These are phyloP conservation scores for Fraxinus sp. DNA, from an alignment of 305 asterid species.

Conservation along the genomic window DNA sequence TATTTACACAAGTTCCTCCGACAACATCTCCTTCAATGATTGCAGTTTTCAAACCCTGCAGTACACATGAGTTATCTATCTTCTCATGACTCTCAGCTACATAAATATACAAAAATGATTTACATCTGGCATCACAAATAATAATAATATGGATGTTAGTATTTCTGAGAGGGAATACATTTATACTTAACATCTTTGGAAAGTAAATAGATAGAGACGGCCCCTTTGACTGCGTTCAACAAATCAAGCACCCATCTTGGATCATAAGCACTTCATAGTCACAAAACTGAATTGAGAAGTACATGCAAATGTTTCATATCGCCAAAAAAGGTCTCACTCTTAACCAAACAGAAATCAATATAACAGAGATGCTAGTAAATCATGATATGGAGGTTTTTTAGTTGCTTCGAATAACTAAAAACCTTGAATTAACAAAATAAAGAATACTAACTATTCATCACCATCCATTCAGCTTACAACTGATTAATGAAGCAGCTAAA, in stretches of 20 bases:
- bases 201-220: neutral
- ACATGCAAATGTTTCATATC: neutral
- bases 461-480: neutral
- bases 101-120: slow-evolving; percentile 17
- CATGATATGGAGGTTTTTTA: slow-evolving; percentile 2
- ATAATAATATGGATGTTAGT: slow-evolving; percentile 12
- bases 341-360: slow-evolving; percentile 7
- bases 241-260: neutral
- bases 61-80: slow-evolving; percentile 8
- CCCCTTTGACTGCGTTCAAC: neutral
- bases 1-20: slow-evolving; percentile 90
- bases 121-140: slow-evolving; percentile 4
- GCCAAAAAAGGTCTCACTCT: slow-evolving; percentile 7
- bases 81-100: slow-evolving; percentile 12
- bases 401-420: neutral
- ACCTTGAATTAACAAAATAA: neutral
- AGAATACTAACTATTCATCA: neutral
- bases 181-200: neutral
- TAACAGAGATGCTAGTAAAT: slow-evolving; percentile 10
- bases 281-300: neutral
- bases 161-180: neutral
- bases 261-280: neutral
- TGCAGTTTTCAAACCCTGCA: slow-evolving; percentile 88
- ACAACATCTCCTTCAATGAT: slow-evolving; percentile 84
- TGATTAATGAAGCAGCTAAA: neutral